phyloP scores from a whole-genome alignment of 306 rosid genomes.

The Sophora flavescens region DNA sequence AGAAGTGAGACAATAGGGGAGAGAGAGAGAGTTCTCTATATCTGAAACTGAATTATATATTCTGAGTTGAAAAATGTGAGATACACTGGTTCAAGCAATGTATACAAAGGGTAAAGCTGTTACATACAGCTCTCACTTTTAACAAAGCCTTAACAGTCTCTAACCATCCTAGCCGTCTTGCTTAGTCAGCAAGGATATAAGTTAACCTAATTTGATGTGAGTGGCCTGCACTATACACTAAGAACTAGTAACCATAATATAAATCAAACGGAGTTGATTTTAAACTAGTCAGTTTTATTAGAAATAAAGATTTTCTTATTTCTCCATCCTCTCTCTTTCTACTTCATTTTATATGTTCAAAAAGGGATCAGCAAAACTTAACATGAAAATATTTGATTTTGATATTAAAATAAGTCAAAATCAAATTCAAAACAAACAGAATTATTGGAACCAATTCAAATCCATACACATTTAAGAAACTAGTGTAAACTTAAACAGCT shows the following conservation, averaged over 20 bases:
- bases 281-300: not conserved
- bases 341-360: constrained; percentile 2
- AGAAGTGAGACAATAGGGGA: too few species aligned
- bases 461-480: constrained; percentile 1
- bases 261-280: not conserved
- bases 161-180: too few species aligned
- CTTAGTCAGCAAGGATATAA: too few species aligned
- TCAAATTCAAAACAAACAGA: constrained; percentile 5
- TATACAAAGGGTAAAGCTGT: too few species aligned
- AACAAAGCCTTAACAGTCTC: too few species aligned
- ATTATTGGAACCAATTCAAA: constrained; percentile 3
- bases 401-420: not conserved
- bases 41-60: too few species aligned
- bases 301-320: not conserved
- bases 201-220: too few species aligned
- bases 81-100: too few species aligned
- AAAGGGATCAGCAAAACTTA: not conserved
- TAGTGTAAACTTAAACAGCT: not conserved
- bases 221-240: too few species aligned
- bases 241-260: not conserved
- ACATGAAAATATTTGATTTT: not conserved
- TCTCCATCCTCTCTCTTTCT: not conserved
- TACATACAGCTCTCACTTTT: too few species aligned
- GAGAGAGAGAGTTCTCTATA: too few species aligned
- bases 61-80: too few species aligned